phyloP scores from a whole-genome alignment of 768 basidiomycete species.

The Rubroboletus satanas region DNA sequence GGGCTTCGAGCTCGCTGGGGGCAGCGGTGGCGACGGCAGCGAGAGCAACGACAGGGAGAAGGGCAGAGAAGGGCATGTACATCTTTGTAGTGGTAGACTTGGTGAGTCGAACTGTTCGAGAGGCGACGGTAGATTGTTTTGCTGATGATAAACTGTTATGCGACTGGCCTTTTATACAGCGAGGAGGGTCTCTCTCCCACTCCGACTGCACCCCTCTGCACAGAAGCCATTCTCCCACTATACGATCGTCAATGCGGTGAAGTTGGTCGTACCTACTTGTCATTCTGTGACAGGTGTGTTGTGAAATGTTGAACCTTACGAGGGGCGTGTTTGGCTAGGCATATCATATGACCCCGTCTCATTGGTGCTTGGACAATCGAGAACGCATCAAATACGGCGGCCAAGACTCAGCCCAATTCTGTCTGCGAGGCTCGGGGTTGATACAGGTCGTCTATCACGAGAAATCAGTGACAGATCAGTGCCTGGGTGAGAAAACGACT shows the following conservation, averaged over 20 bases:
- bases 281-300: not conserved
- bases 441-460: not conserved
- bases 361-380: not conserved
- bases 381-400: not conserved
- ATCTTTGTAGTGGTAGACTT: not conserved
- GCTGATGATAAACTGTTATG: not conserved
- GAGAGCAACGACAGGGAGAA: not conserved
- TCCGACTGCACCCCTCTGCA: not conserved
- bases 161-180: slow-evolving; percentile 7
- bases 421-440: not conserved
- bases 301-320: not conserved
- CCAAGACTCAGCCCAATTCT: not conserved
- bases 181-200: not conserved
- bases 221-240: not conserved
- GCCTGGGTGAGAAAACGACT: not conserved
- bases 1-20: slow-evolving; percentile 3
- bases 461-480: not conserved
- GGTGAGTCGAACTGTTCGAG: not conserved
- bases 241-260: not conserved
- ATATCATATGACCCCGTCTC: not conserved
- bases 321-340: not conserved
- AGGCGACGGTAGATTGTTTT: not conserved
- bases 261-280: not conserved
- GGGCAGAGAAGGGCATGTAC: slow-evolving; percentile 1
- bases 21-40: slow-evolving; percentile 1